phyloP scores from a whole-genome alignment of 73 alveolate genomes.

The Paramecium pentaurelia region DNA sequence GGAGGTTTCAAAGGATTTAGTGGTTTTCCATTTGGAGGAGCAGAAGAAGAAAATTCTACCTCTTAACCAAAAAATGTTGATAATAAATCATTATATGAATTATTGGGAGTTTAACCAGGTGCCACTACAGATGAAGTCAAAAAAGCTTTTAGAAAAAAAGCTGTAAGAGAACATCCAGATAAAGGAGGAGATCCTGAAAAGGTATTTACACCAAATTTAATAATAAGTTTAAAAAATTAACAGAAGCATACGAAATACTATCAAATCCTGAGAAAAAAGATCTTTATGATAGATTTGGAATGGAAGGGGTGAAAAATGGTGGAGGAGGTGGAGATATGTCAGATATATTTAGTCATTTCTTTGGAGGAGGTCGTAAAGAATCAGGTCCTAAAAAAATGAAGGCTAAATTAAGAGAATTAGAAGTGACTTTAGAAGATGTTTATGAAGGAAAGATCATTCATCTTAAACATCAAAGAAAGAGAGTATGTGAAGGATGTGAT shows the following conservation, averaged over 20 bases:
- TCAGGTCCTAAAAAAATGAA: conserved; percentile 77
- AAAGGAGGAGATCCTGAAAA: conserved; percentile 95
- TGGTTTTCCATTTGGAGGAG: conserved; percentile 41
- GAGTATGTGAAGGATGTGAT: conserved; percentile 86
- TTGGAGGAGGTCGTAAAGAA: conserved; percentile 78
- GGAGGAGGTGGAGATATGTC: conserved; percentile 77
- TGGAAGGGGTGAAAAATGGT: conserved; percentile 96
- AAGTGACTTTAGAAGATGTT: conserved; percentile 88
- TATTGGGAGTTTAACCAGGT: conserved; percentile 86
- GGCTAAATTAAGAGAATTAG: conserved; percentile 73
- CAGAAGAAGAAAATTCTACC: conserved; percentile 69
- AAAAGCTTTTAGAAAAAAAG: conserved; percentile 87
- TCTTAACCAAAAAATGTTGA: conserved; percentile 69
- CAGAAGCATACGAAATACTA: conserved; percentile 90
- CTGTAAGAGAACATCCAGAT: conserved; percentile 95
- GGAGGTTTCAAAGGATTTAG: conserved; percentile 65
- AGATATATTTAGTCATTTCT: conserved; percentile 80
- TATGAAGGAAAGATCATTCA: conserved; percentile 86
- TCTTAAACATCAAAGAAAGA: conserved; percentile 77
- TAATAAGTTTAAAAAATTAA: conserved; percentile 82
- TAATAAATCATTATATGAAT: conserved; percentile 83
- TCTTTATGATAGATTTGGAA: conserved; percentile 96
- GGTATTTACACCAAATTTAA: not conserved
- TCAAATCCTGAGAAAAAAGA: conserved; percentile 91
- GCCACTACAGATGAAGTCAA: conserved; percentile 86